A percentile compares a stretch with the other conserved stretches of the same genome.
phyloP scores from a whole-genome alignment of 2,329 filamentous ascomycete species.

The Trichoderma citrinoviride region DNA sequence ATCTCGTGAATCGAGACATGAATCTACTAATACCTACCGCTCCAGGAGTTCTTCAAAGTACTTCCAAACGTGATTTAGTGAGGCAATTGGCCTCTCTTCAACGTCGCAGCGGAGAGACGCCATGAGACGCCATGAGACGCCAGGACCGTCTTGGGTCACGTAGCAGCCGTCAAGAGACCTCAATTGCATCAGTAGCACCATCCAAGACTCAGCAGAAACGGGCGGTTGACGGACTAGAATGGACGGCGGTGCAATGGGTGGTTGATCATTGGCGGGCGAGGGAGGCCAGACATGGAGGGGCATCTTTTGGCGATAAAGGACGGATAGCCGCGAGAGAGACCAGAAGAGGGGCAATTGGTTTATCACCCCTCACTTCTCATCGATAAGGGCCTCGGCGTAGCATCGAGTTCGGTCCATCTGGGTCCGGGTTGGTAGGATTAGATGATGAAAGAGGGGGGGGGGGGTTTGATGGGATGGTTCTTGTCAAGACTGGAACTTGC shows the following conservation, averaged over 20 bases:
- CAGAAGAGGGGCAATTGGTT: constrained; percentile 20
- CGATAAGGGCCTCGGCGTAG: constrained; percentile 16
- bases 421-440: constrained; percentile 6
- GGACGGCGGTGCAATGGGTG: background rate
- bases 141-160: background rate
- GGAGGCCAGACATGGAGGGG: background rate
- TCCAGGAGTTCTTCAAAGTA: background rate
- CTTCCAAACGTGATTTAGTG: background rate
- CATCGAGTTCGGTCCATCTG: constrained; percentile 1
- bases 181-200: constrained; percentile 3
- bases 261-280: background rate
- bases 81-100: background rate
- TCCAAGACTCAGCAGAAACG: background rate
- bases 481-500: background rate
- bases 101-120: background rate
- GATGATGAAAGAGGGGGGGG: background rate
- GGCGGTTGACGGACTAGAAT: background rate
- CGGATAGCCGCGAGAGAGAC: background rate
- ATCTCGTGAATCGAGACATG: background rate
- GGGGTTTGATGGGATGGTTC: background rate
- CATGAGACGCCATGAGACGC: background rate
- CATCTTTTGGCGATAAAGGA: constrained; percentile 1
- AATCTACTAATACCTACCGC: background rate
- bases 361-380: constrained; percentile 21
- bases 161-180: background rate